Conservation (phyloP, 441 rosid species). For the Mallotus repandus region DNA sequence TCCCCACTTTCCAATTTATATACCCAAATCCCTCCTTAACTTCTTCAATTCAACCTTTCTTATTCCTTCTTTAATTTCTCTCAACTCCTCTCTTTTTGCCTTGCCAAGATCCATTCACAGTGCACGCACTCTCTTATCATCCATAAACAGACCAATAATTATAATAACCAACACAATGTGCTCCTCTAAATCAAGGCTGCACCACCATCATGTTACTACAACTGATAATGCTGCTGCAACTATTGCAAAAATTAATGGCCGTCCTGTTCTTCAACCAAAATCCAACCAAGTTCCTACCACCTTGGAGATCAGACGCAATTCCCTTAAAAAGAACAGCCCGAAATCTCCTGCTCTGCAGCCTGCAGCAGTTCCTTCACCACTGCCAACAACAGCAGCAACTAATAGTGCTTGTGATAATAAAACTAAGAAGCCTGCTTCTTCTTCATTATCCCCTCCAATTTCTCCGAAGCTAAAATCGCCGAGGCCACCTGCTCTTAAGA, state of each 20-base stretch:
- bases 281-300: slow-evolving; percentile 50
- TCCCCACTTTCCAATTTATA: slow-evolving; percentile 24
- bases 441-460: slow-evolving; percentile 46
- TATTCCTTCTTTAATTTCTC: not conserved
- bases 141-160: too few relatives aligned
- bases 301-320: slow-evolving; percentile 36
- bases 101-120: too few relatives aligned
- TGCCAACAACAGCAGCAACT: slow-evolving; percentile 18
- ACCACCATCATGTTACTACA: not conserved
- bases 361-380: slow-evolving; percentile 12
- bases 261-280: slow-evolving; percentile 64
- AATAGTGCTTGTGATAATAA: not conserved
- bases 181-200: slow-evolving; percentile 21
- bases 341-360: slow-evolving; percentile 24
- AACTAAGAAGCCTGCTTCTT: slow-evolving; percentile 22
- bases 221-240: not conserved
- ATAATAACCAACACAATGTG: slow-evolving; percentile 6
- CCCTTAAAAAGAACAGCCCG: slow-evolving; percentile 44
- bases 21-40: slow-evolving; percentile 12
- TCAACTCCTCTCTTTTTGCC: too few relatives aligned
- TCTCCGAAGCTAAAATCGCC: slow-evolving; percentile 51
- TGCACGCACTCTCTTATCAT: not conserved
- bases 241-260: slow-evolving; percentile 44
- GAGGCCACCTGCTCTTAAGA: slow-evolving; percentile 28
- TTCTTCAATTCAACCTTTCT: not conserved